Percentiles rank a stretch among this genome's conserved stretches.
These are phyloP conservation scores for Aaosphaeria pasadenensis DNA, from an alignment of 2,329 filamentous ascomycete genomes.

Conservation along the genomic window DNA sequence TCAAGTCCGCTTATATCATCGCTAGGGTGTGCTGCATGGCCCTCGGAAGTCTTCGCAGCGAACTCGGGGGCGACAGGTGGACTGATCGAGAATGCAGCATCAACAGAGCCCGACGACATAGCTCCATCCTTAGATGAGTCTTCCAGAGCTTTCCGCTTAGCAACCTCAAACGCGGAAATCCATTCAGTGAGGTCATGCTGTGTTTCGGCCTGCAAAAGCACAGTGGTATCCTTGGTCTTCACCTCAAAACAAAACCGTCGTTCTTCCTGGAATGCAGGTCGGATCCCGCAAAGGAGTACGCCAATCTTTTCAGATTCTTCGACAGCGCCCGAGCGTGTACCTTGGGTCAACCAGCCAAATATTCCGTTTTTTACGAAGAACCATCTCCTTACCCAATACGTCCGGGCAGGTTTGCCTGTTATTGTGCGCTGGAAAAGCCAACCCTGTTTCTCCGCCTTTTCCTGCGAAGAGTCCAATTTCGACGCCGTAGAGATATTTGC, in stretches of 20 bases:
- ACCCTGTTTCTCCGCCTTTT: constrained; percentile 77
- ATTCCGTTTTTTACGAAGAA: constrained; percentile 95
- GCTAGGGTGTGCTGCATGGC: constrained; percentile 53
- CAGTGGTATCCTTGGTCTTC: constrained; percentile 91
- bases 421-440: constrained; percentile 85
- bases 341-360: constrained; percentile 90
- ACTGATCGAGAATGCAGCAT: constrained; percentile 88
- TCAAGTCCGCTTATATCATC: constrained; percentile 58
- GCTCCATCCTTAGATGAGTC: constrained; percentile 56
- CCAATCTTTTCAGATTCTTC: constrained; percentile 96
- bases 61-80: constrained; percentile 87
- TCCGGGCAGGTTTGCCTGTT: constrained; percentile 83
- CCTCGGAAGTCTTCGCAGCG: constrained; percentile 73
- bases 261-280: constrained; percentile 88
- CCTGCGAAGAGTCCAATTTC: constrained; percentile 47
- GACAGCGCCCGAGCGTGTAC: constrained; percentile 74
- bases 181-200: constrained; percentile 90
- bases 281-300: constrained; percentile 87
- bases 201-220: constrained; percentile 88
- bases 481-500: constrained; percentile 47
- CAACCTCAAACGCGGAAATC: constrained; percentile 89
- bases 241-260: constrained; percentile 96
- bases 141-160: constrained; percentile 89
- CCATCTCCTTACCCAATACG: constrained; percentile 89
- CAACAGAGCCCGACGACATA: constrained; percentile 47